A percentile compares a stretch with the other conserved stretches of the same genome.
phyloP scores from a whole-genome alignment of 192 early-diverging fungal species.

The Coemansia aciculifera region DNA sequence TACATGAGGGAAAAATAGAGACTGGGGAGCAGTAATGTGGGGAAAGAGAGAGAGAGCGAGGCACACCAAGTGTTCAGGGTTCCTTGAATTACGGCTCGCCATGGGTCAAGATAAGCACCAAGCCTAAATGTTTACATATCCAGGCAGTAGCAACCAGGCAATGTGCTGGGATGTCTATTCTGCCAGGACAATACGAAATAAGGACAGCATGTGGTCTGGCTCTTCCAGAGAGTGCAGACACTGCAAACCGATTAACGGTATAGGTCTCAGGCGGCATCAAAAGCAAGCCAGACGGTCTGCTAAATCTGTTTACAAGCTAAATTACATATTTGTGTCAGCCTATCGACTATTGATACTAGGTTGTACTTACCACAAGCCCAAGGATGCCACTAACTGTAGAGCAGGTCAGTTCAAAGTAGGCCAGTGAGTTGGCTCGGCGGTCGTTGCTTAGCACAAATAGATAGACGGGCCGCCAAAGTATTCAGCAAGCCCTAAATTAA shows the following conservation, averaged over 20 bases:
- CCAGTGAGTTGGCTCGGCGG: not conserved
- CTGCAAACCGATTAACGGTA: not conserved
- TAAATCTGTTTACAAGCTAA: not conserved
- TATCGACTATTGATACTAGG: not conserved
- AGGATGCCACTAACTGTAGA: not conserved
- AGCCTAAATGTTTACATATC: not conserved
- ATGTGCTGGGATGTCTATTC: not conserved
- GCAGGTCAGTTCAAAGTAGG: not conserved
- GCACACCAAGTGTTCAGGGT: not conserved
- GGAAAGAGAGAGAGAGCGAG: not conserved
- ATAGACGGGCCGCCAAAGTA: not conserved
- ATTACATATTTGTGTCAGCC: not conserved
- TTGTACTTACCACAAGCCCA: slow-evolving; percentile 7
- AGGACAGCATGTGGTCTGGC: not conserved
- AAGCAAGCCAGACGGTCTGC: not conserved
- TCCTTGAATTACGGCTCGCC: not conserved
- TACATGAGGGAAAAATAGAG: not conserved
- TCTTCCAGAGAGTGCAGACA: not conserved
- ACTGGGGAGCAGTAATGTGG: slow-evolving; percentile 7
- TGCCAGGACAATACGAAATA: not conserved
- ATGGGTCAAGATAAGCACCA: not conserved
- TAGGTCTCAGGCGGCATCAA: not conserved
- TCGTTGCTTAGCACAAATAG: not conserved
- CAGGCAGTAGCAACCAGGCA: not conserved
- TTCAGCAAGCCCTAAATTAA: not conserved